Evolutionary conservation across 192 early-diverging fungal genomes (phyloP).

Genomic region (Linnemannia exigua): DNA sequence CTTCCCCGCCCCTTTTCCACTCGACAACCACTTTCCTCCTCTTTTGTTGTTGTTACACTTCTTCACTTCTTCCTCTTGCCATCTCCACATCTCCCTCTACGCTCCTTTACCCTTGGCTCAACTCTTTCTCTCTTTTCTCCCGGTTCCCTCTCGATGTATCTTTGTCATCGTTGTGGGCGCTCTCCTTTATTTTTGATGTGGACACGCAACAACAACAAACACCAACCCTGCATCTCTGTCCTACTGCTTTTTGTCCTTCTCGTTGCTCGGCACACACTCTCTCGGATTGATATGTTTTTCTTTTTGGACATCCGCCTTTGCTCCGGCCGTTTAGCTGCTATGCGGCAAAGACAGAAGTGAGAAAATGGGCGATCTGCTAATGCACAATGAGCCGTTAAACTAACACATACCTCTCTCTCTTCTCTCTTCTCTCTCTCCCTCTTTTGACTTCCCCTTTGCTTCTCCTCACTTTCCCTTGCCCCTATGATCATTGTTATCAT

Average conservation of each 20-base stretch:
- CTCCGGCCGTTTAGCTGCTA: slow-evolving; percentile 3
- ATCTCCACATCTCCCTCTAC: not conserved
- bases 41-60: not conserved
- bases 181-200: not conserved
- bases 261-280: not conserved
- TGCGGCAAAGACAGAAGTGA: not conserved
- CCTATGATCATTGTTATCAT: no score
- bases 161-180: not conserved
- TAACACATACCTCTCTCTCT: not conserved
- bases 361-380: not conserved
- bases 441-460: not conserved
- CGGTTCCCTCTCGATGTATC: not conserved
- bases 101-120: not conserved
- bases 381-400: not conserved
- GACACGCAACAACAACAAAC: not conserved
- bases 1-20: not conserved
- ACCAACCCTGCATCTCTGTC: not conserved
- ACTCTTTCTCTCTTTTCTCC: not conserved
- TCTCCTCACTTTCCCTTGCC: not conserved
- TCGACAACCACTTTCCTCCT: not conserved
- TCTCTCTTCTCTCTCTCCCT: not conserved
- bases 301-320: slow-evolving; percentile 3
- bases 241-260: not conserved
- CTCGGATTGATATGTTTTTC: not conserved
- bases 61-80: not conserved